phyloP scores from a whole-genome alignment of 1,284 basidiomycete species.

The Cystobasidiaceae sp. region DNA sequence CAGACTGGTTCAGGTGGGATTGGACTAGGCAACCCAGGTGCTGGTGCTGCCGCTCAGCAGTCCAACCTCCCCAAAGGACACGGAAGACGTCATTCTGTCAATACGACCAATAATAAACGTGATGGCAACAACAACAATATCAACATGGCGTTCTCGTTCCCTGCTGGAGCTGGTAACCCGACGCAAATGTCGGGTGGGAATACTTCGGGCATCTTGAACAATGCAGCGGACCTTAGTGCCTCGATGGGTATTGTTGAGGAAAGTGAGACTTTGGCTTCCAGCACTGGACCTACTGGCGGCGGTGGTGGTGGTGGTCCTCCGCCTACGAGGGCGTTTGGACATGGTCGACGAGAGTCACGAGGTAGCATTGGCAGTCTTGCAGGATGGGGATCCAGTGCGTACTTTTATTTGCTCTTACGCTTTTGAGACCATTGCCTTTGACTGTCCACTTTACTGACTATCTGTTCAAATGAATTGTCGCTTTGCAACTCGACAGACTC shows the following conservation, averaged over 20 bases:
- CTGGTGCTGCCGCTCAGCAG: too few species aligned
- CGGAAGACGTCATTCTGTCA: slow-evolving; percentile 87
- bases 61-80: slow-evolving; percentile 64
- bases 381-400: slow-evolving; percentile 34
- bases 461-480: background rate
- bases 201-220: too few species aligned
- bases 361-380: slow-evolving; percentile 22
- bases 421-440: too few species aligned
- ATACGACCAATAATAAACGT: slow-evolving; percentile 55
- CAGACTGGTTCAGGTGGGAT: too few species aligned
- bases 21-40: background rate
- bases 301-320: background rate
- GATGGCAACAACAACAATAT: slow-evolving; percentile 30
- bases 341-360: slow-evolving; percentile 27
- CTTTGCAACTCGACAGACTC: background rate
- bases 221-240: too few species aligned
- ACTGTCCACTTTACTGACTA: too few species aligned
- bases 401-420: too few species aligned
- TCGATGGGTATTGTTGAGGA: too few species aligned
- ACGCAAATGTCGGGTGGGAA: too few species aligned
- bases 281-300: background rate
- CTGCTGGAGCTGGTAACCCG: slow-evolving; percentile 21
- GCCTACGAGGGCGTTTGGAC: slow-evolving; percentile 22
- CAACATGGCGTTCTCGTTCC: slow-evolving; percentile 20
- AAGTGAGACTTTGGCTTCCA: background rate